Conservation (phyloP, 108 stramenopile genomes). For the Nitzschia sp. region DNA sequence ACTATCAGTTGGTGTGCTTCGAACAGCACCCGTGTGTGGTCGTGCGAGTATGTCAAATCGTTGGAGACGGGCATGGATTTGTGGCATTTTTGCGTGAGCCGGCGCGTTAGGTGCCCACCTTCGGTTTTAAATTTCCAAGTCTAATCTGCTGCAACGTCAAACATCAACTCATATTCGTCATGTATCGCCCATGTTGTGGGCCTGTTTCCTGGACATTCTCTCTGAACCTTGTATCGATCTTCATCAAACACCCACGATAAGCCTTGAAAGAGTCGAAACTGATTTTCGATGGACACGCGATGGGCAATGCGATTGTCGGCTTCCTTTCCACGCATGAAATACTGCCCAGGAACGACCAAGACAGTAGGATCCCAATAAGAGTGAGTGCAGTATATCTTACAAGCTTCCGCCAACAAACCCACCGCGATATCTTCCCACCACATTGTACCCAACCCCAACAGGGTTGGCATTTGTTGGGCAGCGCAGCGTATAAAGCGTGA, state of each 20-base stretch:
- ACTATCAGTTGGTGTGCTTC: too few species aligned
- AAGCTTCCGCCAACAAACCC: not conserved
- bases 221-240: not conserved
- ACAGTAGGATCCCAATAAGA: not conserved
- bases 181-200: too few species aligned
- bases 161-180: too few species aligned
- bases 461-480: not conserved
- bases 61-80: too few species aligned
- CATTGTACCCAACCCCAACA: not conserved
- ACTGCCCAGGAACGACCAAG: not conserved
- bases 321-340: not conserved
- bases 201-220: not conserved
- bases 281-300: slow-evolving; percentile 2
- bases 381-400: not conserved
- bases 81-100: too few species aligned
- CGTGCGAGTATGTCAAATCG: too few species aligned
- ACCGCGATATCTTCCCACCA: slow-evolving; percentile 7
- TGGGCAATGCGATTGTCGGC: slow-evolving; percentile 2
- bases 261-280: not conserved
- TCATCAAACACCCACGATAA: not conserved
- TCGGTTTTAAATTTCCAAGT: too few species aligned
- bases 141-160: too few species aligned
- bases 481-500: not conserved
- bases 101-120: too few species aligned
- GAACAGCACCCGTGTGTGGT: too few species aligned